Evolutionary conservation across 129 eudicot genomes (phyloP).

Genomic region (Ambrosia trifida): DNA sequence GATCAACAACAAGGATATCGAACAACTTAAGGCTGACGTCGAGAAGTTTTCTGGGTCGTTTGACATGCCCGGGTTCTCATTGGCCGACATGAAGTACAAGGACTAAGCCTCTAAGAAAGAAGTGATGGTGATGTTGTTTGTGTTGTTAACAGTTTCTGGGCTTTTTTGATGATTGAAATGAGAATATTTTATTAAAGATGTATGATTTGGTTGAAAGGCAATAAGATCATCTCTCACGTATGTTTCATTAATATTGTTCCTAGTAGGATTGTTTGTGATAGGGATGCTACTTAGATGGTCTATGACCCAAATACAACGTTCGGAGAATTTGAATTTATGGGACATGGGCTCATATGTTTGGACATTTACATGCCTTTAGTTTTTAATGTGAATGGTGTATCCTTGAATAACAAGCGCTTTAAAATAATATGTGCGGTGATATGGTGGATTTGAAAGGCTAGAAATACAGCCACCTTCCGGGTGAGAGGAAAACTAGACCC

Average conservation of each 20-base stretch:
- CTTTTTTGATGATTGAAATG: constrained; percentile 8
- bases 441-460: too few species aligned
- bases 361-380: too few species aligned
- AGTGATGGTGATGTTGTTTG: constrained; percentile 26
- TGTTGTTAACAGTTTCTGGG: constrained; percentile 28
- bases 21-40: constrained; percentile 83
- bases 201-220: constrained; percentile 38
- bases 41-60: constrained; percentile 88
- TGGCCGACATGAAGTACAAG: constrained; percentile 95
- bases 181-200: constrained; percentile 30
- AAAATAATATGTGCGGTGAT: too few species aligned
- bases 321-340: too few species aligned
- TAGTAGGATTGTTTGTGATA: too few species aligned
- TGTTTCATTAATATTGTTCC: not conserved
- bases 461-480: too few species aligned
- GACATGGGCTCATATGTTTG: too few species aligned
- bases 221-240: constrained; percentile 29
- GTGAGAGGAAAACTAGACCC: too few species aligned
- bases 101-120: constrained; percentile 43
- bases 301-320: too few species aligned
- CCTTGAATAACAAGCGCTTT: too few species aligned
- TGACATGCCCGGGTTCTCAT: constrained; percentile 94
- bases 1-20: constrained; percentile 85
- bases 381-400: too few species aligned
- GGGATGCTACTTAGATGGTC: too few species aligned